phyloP scores from a whole-genome alignment of 1,284 basidiomycete genomes.

The Puccinia coronata region DNA sequence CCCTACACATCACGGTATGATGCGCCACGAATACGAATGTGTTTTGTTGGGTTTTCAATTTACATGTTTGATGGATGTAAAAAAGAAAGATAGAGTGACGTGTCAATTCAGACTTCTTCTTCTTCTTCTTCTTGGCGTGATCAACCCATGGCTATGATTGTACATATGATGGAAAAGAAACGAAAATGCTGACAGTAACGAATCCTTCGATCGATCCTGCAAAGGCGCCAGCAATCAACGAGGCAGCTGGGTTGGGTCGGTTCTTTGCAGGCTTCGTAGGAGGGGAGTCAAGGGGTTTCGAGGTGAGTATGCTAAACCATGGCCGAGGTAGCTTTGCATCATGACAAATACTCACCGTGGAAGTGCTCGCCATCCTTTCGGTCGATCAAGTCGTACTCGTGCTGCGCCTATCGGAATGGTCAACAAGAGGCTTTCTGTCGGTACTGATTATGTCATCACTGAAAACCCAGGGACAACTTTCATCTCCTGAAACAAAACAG shows the following conservation, averaged over 20 bases:
- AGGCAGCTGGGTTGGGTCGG: slow-evolving; percentile 22
- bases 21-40: neutral
- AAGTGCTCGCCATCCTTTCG: neutral
- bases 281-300: neutral
- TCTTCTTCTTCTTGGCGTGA: neutral
- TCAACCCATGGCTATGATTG: neutral
- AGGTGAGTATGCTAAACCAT: too few species aligned
- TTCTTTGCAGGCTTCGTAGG: slow-evolving; percentile 5
- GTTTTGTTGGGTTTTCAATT: neutral
- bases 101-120: neutral
- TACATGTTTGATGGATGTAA: neutral
- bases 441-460: neutral
- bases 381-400: neutral
- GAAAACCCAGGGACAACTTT: too few species aligned
- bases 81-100: neutral
- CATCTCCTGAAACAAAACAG: too few species aligned
- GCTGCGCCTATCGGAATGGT: neutral
- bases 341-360: neutral
- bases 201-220: slow-evolving; percentile 87
- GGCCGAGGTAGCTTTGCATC: neutral
- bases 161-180: neutral
- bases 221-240: slow-evolving; percentile 80
- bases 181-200: slow-evolving; percentile 58
- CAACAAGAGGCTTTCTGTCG: neutral
- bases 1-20: slow-evolving; percentile 1